A percentile compares a stretch with the other conserved stretches of the same genome.
phyloP scores from a whole-genome alignment of 2,329 filamentous ascomycete species.

The Dactylella cylindrospora region DNA sequence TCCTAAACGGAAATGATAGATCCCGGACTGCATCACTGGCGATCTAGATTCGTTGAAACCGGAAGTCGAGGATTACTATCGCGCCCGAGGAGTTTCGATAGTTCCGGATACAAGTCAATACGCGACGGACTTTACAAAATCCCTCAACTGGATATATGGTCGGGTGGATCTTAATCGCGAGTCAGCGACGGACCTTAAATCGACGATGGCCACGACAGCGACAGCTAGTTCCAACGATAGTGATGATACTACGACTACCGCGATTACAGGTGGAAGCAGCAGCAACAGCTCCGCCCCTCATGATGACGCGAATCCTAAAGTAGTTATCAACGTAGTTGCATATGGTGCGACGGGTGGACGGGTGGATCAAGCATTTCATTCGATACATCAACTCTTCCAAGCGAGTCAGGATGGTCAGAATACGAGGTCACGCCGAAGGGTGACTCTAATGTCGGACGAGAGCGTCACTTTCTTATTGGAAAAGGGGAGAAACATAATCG shows the following conservation, averaged over 20 bases:
- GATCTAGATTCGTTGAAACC: conserved; percentile 82
- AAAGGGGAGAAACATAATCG: conserved; percentile 67
- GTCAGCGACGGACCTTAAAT: not conserved
- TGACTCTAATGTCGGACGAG: conserved; percentile 80
- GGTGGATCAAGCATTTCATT: conserved; percentile 86
- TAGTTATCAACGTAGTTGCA: conserved; percentile 67
- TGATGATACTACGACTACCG: too few species aligned
- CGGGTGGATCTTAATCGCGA: conserved; percentile 50
- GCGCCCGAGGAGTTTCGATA: conserved; percentile 62
- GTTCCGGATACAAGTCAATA: conserved; percentile 77
- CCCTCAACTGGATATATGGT: conserved; percentile 60
- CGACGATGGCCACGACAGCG: too few species aligned
- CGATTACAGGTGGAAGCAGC: too few species aligned
- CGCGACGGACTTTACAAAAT: conserved; percentile 89
- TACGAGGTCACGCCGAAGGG: conserved; percentile 54
- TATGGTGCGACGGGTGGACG: conserved; percentile 84
- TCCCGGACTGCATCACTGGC: conserved; percentile 75
- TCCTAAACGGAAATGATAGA: conserved; percentile 51
- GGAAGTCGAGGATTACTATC: conserved; percentile 67
- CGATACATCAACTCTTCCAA: conserved; percentile 78
- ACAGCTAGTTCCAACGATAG: too few species aligned
- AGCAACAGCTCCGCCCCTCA: not conserved
- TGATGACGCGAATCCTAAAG: conserved; percentile 3
- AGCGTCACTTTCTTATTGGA: conserved; percentile 81
- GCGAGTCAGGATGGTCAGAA: conserved; percentile 52